A percentile compares a stretch with the other conserved stretches of the same genome.
Conservation (phyloP, 192 early-diverging fungal species). For the Coemansia sp. region DNA sequence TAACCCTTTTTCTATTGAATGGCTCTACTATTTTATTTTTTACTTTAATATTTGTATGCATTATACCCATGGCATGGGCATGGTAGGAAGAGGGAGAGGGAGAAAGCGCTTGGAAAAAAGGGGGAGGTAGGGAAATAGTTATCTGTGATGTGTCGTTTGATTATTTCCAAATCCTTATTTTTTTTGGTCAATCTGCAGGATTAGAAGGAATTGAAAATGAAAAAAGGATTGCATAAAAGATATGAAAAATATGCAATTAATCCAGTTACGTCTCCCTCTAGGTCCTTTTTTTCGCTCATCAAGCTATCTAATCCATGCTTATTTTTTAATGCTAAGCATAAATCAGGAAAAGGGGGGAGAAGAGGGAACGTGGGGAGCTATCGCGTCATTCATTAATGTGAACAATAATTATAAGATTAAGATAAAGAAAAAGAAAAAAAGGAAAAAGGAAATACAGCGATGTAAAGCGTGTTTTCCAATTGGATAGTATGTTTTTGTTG, state of each 20-base stretch:
- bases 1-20: neutral
- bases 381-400: neutral
- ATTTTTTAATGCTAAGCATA: neutral
- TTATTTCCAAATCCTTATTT: neutral
- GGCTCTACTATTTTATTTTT: too few species aligned
- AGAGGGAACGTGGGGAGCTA: neutral
- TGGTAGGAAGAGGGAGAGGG: neutral
- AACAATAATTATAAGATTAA: neutral
- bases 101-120: neutral
- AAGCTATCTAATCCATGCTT: neutral
- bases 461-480: neutral
- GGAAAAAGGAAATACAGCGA: neutral
- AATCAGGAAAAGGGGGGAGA: neutral
- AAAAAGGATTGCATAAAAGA: neutral
- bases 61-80: neutral
- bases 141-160: neutral
- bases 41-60: neutral
- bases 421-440: neutral
- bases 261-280: neutral
- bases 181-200: neutral
- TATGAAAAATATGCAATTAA: slow-evolving; percentile 2
- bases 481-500: neutral
- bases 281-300: neutral
- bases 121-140: too few species aligned
- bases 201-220: neutral